A percentile compares a stretch with the other conserved stretches of the same genome.
Conservation (phyloP, 2,329 filamentous ascomycete genomes). For the Claviceps monticola region DNA sequence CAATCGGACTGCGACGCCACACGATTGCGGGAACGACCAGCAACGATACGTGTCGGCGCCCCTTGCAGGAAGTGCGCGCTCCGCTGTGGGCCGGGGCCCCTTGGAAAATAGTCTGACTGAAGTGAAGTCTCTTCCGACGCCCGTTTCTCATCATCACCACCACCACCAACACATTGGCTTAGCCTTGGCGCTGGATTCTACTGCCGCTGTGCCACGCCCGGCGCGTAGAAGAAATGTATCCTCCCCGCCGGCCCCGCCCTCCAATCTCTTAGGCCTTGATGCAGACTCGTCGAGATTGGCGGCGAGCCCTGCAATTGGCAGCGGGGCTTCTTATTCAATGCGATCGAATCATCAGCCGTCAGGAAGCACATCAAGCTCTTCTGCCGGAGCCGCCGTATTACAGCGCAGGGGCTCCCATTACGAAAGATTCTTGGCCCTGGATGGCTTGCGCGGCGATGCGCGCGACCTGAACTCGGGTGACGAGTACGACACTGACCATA, state of each 20-base stretch:
- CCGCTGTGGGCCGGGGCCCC: constrained; percentile 17
- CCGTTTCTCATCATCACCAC: not conserved
- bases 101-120: not conserved
- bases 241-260: constrained; percentile 42
- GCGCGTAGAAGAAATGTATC: constrained; percentile 32
- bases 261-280: constrained; percentile 37
- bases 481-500: constrained; percentile 66
- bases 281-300: constrained; percentile 36
- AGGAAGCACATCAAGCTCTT: constrained; percentile 28
- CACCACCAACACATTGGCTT: constrained; percentile 2
- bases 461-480: constrained; percentile 53
- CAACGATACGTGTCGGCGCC: constrained; percentile 42
- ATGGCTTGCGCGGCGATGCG: constrained; percentile 55
- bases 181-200: constrained; percentile 8
- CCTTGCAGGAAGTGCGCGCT: constrained; percentile 15
- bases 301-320: constrained; percentile 30
- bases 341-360: constrained; percentile 28
- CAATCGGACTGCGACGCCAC: constrained; percentile 33
- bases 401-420: constrained; percentile 19
- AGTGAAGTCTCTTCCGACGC: constrained; percentile 3
- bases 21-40: constrained; percentile 25
- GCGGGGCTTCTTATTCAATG: constrained; percentile 21
- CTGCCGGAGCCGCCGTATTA: constrained; percentile 23
- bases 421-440: constrained; percentile 41
- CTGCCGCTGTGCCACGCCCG: constrained; percentile 10